A percentile compares a stretch with the other conserved stretches of the same genome.
Conservation (phyloP, 129 eudicot species). For the Pulicaria dysenterica region DNA sequence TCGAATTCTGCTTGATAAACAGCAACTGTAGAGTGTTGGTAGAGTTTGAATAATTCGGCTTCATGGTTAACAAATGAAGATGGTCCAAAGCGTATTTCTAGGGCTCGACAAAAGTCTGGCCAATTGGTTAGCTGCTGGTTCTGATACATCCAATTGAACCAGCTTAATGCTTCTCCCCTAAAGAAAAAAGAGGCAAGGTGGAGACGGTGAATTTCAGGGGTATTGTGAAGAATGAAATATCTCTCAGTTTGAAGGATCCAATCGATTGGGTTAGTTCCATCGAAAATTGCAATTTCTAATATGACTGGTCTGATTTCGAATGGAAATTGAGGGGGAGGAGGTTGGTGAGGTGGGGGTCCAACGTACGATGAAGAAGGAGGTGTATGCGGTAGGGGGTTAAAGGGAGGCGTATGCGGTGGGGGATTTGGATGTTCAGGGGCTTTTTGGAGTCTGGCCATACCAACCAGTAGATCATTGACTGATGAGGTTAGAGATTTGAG, state of each 20-base stretch:
- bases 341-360: too few species aligned
- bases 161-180: not conserved
- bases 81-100: not conserved
- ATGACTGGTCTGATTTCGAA: too few species aligned
- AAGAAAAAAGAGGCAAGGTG: not conserved
- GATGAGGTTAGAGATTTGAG: too few species aligned
- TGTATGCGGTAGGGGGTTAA: too few species aligned
- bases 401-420: too few species aligned
- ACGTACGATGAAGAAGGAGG: too few species aligned
- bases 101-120: not conserved
- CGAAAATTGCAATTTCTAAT: too few species aligned
- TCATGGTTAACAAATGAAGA: conserved; percentile 5
- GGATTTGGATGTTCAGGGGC: too few species aligned
- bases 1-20: not conserved
- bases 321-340: too few species aligned
- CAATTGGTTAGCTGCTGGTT: not conserved
- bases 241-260: not conserved
- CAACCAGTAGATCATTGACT: too few species aligned
- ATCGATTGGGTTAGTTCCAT: not conserved
- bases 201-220: not conserved
- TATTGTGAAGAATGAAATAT: not conserved
- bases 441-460: too few species aligned
- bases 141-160: not conserved
- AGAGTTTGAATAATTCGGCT: conserved; percentile 3
- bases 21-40: not conserved